A percentile compares a stretch with the other conserved stretches of the same genome.
Conservation (phyloP, 371 early-diverging fungal species). For the Mortierella sp. region DNA sequence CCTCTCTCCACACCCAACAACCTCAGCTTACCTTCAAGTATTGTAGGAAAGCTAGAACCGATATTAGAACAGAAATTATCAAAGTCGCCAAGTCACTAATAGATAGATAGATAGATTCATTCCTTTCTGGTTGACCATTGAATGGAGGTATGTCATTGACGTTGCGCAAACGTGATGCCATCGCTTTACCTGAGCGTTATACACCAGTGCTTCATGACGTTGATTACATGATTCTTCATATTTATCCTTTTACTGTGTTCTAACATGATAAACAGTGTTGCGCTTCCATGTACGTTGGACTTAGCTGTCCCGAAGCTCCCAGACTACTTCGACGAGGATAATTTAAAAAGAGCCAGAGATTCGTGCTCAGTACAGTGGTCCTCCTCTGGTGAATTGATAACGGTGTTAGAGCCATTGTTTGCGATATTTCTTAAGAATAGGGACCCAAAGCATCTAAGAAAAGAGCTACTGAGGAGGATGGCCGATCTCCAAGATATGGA, state of each 20-base stretch:
- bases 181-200: too few species aligned
- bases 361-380: slow-evolving; percentile 6
- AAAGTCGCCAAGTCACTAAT: too few species aligned
- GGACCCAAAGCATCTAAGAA: slow-evolving; percentile 4
- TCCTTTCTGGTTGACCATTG: too few species aligned
- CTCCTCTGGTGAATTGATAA: background rate
- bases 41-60: too few species aligned
- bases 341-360: slow-evolving; percentile 5
- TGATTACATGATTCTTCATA: background rate
- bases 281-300: slow-evolving; percentile 12
- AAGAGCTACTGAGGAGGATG: slow-evolving; percentile 6
- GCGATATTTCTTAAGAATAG: slow-evolving; percentile 3
- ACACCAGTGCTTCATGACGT: background rate
- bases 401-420: background rate
- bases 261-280: slow-evolving; percentile 10
- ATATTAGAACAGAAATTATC: too few species aligned
- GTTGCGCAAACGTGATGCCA: too few species aligned
- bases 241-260: background rate
- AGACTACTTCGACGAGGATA: slow-evolving; percentile 7
- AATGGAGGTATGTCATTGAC: too few species aligned
- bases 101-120: too few species aligned
- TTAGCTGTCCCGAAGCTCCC: slow-evolving; percentile 6
- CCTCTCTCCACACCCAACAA: too few species aligned
- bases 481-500: background rate
- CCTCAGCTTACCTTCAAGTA: too few species aligned